Conservation (phyloP, 2,329 filamentous ascomycete species). For the Talaromyces sp. region DNA sequence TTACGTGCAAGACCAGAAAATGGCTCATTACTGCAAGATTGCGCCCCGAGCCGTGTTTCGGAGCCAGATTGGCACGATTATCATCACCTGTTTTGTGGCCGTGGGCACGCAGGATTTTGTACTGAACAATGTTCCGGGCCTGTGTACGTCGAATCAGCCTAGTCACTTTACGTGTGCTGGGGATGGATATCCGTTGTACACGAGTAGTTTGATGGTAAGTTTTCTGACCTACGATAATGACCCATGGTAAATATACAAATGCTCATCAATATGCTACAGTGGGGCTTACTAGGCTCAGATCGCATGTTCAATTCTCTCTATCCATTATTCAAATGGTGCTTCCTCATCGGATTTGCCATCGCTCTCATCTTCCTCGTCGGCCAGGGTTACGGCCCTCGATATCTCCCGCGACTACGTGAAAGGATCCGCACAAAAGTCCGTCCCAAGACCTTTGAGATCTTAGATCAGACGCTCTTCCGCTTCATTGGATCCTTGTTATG, state of each 20-base stretch:
- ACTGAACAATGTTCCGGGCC: neutral
- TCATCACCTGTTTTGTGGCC: slow-evolving; percentile 9
- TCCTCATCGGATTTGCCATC: slow-evolving; percentile 7
- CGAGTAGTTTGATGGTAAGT: slow-evolving; percentile 8
- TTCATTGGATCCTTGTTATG: neutral
- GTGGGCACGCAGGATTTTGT: slow-evolving; percentile 11
- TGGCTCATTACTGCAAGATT: slow-evolving; percentile 13
- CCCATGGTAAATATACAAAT: neutral
- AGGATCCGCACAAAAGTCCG: neutral
- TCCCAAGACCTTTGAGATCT: neutral
- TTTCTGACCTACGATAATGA: neutral
- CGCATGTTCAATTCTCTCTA: slow-evolving; percentile 10
- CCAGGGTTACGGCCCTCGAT: slow-evolving; percentile 10
- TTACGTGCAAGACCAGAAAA: slow-evolving; percentile 11
- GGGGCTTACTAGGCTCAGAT: neutral
- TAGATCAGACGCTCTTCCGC: neutral
- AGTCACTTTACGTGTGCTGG: slow-evolving; percentile 7
- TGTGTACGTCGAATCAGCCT: slow-evolving; percentile 6
- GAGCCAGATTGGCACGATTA: slow-evolving; percentile 10
- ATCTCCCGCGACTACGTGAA: slow-evolving; percentile 3
- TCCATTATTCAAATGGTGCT: slow-evolving; percentile 10
- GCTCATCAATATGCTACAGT: neutral
- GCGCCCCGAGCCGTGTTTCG: slow-evolving; percentile 9
- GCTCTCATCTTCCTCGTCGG: slow-evolving; percentile 10
- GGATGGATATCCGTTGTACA: slow-evolving; percentile 10